A percentile compares a stretch with the other conserved stretches of the same genome.
phyloP scores from a whole-genome alignment of 2,329 filamentous ascomycete species.

The Aspergillus neoniger region DNA sequence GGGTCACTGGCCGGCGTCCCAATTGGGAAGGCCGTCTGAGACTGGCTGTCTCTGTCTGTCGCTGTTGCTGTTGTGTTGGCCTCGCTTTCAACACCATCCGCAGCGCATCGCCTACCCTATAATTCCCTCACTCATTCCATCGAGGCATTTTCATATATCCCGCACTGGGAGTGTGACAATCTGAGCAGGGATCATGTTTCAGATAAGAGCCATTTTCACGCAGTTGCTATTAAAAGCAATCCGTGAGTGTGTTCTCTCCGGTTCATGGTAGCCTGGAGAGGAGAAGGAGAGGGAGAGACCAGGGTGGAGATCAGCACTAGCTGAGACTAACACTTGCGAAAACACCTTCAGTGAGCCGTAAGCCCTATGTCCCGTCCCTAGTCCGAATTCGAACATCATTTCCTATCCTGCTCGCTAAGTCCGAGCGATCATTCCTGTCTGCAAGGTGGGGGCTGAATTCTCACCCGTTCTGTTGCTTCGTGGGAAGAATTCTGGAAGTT shows the following conservation, averaged over 20 bases:
- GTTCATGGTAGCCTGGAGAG: background rate
- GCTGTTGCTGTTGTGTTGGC: background rate
- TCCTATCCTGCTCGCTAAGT: background rate
- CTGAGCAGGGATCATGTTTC: background rate
- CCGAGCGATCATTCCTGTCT: background rate
- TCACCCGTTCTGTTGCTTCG: background rate
- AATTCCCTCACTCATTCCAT: background rate
- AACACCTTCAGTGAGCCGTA: background rate
- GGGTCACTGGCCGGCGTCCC: background rate
- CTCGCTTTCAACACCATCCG: background rate
- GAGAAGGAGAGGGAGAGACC: background rate
- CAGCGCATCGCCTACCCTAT: background rate
- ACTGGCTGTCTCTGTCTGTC: background rate
- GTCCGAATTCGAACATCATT: background rate
- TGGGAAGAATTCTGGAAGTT: background rate
- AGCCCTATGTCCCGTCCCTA: slow-evolving; percentile 3
- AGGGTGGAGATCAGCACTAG: background rate
- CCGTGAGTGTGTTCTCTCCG: background rate
- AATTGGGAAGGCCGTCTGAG: background rate
- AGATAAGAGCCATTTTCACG: background rate
- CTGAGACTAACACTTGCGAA: background rate
- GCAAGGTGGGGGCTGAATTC: background rate
- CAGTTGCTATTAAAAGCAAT: background rate
- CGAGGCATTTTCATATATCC: background rate
- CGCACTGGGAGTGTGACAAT: background rate